phyloP scores from a whole-genome alignment of 768 basidiomycete species.

The Leccinum truebloodii region DNA sequence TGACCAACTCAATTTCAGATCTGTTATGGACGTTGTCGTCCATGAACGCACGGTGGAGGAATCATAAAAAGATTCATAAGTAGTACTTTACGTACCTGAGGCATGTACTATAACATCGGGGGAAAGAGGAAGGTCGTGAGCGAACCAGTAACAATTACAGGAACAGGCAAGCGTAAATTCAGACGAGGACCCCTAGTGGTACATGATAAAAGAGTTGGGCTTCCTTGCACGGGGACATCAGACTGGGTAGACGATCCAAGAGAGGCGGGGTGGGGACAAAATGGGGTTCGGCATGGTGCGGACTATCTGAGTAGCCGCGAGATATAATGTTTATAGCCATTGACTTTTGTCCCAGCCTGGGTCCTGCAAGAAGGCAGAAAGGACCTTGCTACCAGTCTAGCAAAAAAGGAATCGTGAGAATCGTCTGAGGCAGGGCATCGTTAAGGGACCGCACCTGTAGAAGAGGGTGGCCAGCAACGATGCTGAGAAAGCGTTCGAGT shows the following conservation, averaged over 20 bases:
- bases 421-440: not conserved
- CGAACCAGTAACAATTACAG: conserved; percentile 23
- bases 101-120: conserved; percentile 10
- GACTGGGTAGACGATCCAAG: conserved; percentile 4
- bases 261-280: not conserved
- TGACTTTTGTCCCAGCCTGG: conserved; percentile 86
- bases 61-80: conserved; percentile 11
- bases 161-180: conserved; percentile 18
- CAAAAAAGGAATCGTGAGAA: conserved; percentile 6
- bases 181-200: conserved; percentile 19
- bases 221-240: conserved; percentile 11
- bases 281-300: conserved; percentile 1
- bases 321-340: conserved; percentile 55
- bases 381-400: conserved; percentile 95
- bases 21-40: conserved; percentile 74
- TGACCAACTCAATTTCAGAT: conserved; percentile 41
- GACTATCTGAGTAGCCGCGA: not conserved
- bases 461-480: conserved; percentile 96
- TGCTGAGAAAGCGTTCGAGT: conserved; percentile 89
- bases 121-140: conserved; percentile 12
- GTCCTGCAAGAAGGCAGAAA: conserved; percentile 93
- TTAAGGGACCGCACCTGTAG: conserved; percentile 68
- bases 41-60: conserved; percentile 45
- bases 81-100: conserved; percentile 15
- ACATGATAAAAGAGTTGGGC: conserved; percentile 17